Evolutionary conservation across 2,329 filamentous ascomycete genomes (phyloP).

Genomic region (Proliferodiscus dingleyae): DNA sequence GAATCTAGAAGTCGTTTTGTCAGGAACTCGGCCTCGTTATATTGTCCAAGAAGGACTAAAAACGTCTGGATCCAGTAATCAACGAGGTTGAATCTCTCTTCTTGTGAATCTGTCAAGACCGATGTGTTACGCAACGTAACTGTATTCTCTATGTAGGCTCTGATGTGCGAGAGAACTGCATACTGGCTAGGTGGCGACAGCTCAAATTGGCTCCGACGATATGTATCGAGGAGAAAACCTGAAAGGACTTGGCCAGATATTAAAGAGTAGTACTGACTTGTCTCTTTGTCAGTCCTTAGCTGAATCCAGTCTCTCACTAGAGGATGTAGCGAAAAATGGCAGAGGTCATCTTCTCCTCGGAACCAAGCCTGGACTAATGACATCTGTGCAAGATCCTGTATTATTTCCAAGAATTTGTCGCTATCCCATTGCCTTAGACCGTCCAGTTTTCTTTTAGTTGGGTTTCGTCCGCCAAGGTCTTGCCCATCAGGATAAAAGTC

Average conservation of each 20-base stretch:
- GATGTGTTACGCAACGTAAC: background rate
- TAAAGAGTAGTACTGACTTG: conserved; percentile 4
- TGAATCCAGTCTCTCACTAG: conserved; percentile 24
- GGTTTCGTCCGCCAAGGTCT: too few relatives aligned
- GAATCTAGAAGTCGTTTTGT: background rate
- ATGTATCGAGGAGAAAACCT: background rate
- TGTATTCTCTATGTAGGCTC: conserved; percentile 5
- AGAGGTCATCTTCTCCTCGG: conserved; percentile 5
- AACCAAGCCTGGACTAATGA: conserved; percentile 22
- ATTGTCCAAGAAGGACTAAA: conserved; percentile 1
- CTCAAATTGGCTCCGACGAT: background rate
- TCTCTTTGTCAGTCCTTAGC: conserved; percentile 8
- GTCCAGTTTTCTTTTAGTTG: too few relatives aligned
- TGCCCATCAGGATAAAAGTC: too few relatives aligned
- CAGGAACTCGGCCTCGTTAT: conserved; percentile 3
- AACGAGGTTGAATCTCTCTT: background rate
- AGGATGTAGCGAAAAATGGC: conserved; percentile 21
- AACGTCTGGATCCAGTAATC: conserved; percentile 1
- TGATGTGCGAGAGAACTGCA: conserved; percentile 9
- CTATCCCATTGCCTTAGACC: conserved; percentile 6
- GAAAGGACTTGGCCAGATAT: conserved; percentile 3
- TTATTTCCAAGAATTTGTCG: conserved; percentile 13
- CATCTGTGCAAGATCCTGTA: conserved; percentile 12
- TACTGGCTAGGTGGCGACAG: conserved; percentile 3
- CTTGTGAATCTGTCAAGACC: background rate